Conservation (phyloP, 2,329 filamentous ascomycete genomes). For the Aspergillus novoparasiticus region DNA sequence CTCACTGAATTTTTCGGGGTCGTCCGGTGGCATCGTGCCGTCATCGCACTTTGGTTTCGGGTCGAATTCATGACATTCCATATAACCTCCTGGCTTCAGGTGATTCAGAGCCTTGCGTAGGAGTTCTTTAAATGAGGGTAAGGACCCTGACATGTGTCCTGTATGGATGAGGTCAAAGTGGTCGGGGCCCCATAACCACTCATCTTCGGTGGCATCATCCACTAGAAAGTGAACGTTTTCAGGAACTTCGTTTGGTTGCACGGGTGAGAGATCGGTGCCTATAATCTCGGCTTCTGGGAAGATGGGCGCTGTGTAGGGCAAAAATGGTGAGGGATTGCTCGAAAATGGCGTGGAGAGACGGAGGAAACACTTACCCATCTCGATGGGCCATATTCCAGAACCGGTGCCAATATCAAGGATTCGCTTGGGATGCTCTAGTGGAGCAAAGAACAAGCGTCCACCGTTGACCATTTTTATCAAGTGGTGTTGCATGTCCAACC, state of each 20-base stretch:
- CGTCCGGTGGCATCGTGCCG: constrained; percentile 53
- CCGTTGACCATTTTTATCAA: constrained; percentile 53
- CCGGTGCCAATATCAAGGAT: constrained; percentile 64
- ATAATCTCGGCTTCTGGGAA: constrained; percentile 62
- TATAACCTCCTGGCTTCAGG: constrained; percentile 58
- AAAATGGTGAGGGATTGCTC: constrained; percentile 10
- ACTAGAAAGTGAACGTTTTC: constrained; percentile 75
- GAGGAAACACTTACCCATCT: constrained; percentile 54
- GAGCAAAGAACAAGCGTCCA: constrained; percentile 50
- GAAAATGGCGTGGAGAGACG: background rate
- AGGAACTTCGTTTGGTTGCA: constrained; percentile 67
- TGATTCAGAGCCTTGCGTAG: constrained; percentile 56
- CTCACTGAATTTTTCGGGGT: constrained; percentile 37
- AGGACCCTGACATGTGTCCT: constrained; percentile 59
- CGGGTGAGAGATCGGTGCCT: constrained; percentile 68
- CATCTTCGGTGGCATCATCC: constrained; percentile 65
- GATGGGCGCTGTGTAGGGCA: constrained; percentile 28
- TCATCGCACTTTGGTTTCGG: constrained; percentile 56
- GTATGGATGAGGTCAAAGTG: constrained; percentile 64
- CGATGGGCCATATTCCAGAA: constrained; percentile 69
- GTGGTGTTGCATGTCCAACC: constrained; percentile 59
- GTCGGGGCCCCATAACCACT: constrained; percentile 58
- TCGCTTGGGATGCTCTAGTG: constrained; percentile 47
- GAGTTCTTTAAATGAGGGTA: constrained; percentile 59
- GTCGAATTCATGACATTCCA: constrained; percentile 49